These are phyloP conservation scores for Lentinula sp. DNA, from an alignment of 768 basidiomycete species.

Conservation along the genomic window DNA sequence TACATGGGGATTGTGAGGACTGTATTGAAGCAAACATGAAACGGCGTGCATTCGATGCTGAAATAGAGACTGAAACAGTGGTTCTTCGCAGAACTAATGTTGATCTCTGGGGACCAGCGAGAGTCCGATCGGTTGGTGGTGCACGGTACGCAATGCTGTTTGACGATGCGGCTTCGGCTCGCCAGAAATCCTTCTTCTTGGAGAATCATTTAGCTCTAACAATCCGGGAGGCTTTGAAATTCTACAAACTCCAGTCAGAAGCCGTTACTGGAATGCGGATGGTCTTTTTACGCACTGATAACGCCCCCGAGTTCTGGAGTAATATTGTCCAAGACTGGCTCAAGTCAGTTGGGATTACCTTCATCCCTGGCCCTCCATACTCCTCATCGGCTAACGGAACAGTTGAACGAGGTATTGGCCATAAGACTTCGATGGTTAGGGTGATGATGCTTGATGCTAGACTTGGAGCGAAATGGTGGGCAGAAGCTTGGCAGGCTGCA, in stretches of 20 bases:
- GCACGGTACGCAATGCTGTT: constrained; percentile 6
- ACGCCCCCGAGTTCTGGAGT: constrained; percentile 17
- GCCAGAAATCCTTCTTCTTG: not conserved
- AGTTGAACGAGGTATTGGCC: constrained; percentile 8
- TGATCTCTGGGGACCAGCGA: constrained; percentile 13
- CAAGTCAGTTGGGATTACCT: not conserved
- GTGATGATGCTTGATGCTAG: constrained; percentile 5
- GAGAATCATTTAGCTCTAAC: not conserved
- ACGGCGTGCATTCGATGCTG: not conserved
- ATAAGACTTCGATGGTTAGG: not conserved
- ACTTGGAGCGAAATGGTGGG: constrained; percentile 11
- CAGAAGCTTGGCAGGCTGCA: not conserved
- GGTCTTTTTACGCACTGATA: constrained; percentile 11
- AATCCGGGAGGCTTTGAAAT: not conserved
- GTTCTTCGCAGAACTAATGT: not conserved
- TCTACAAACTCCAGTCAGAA: not conserved
- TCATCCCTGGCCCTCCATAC: not conserved
- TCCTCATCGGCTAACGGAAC: constrained; percentile 7
- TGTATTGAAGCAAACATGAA: not conserved
- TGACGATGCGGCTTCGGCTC: not conserved
- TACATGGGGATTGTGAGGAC: not conserved
- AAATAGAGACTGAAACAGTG: not conserved
- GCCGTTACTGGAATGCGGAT: not conserved
- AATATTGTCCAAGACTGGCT: constrained; percentile 8
- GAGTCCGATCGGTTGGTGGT: not conserved